Conservation (phyloP, 352 stramenopile genomes). For the Phytophthora pini region DNA sequence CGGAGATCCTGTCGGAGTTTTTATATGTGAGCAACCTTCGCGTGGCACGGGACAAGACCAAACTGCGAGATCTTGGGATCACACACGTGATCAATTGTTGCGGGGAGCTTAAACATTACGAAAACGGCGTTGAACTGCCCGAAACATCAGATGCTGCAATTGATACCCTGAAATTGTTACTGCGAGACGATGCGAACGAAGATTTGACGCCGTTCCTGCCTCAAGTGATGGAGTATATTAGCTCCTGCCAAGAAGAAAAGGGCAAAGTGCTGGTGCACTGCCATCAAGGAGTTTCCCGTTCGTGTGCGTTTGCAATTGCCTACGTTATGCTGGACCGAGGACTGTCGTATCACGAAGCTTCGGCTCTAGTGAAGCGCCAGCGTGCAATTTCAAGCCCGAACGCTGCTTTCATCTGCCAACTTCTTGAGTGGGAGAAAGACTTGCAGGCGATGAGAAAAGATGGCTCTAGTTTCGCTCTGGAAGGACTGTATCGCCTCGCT, state of each 20-base stretch:
- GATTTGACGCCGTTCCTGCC: constrained; percentile 69
- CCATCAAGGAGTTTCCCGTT: constrained; percentile 76
- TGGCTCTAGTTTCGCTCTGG: constrained; percentile 6
- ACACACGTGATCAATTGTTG: constrained; percentile 71
- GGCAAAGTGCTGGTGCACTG: constrained; percentile 66
- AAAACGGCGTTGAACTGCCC: constrained; percentile 13
- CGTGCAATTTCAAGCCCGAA: constrained; percentile 69
- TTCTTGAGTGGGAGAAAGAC: constrained; percentile 70
- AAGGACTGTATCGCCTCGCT: constrained; percentile 49
- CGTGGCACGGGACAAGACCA: constrained; percentile 40
- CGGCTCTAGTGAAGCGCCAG: constrained; percentile 47
- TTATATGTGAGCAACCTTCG: constrained; percentile 67
- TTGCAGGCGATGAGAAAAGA: constrained; percentile 22
- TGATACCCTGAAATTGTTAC: constrained; percentile 39
- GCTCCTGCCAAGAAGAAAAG: constrained; percentile 18
- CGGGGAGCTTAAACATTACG: constrained; percentile 36
- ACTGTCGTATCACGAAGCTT: constrained; percentile 43
- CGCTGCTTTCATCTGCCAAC: constrained; percentile 68
- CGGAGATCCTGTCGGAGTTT: constrained; percentile 58
- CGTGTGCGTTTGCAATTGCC: constrained; percentile 68
- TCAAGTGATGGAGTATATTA: constrained; percentile 54
- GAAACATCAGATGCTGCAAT: constrained; percentile 6
- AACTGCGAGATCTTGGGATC: constrained; percentile 47
- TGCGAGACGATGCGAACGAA: constrained; percentile 70
- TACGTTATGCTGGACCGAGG: constrained; percentile 59